Base-by-base conservation (phyloP, 73 alveolate species). In the Paramecium biaurelia region DNA sequence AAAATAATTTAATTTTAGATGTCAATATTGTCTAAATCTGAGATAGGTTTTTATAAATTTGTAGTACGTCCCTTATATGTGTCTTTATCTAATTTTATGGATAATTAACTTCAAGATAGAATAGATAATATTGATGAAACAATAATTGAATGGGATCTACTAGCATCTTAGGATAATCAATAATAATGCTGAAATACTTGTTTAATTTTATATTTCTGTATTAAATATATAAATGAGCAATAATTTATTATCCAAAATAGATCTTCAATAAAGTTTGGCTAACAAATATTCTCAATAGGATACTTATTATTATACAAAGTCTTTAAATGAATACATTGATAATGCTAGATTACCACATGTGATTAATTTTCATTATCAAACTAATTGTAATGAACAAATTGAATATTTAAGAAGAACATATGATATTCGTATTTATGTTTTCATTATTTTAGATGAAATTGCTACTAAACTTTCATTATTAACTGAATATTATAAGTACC, bases 401-500 rank as follows among this genome's bases (percentile, higher is more conserved):
- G 84, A 63, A 32, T 63, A 30, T 63, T 63, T 63, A 63, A 63
- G 84, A 63, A 63, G 84, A 63, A 30, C 84, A 26, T 63, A 63
- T 7, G 84, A 63, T 12, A 63, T 26, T 26, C 84, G 84, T 63
- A 63, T 26, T 4, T 26, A 23, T 63, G 26, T 6, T 30, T 30
- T 1, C 1, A 26, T 15, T 30, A 63, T 11, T 11, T 26, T 76
- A 89, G 85, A 58, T 70, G 94, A 89, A 89, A 57, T 57, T n/a
- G 56, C 84, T 26, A 76, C 70, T 10, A 89, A 89, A 72, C 43
- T 89, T 2, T 23, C 53, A 70, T 26, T 89, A 26, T 24, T 89
- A 26, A 70, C 92, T 21, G 94, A 89, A 35, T 89, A 89, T 38
- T 89, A 89, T 89, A 89, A 89, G 76, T 89, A 26, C 76, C 94